Conservation (phyloP, 2,329 filamentous ascomycete species). For the Trichoderma polysporum region DNA sequence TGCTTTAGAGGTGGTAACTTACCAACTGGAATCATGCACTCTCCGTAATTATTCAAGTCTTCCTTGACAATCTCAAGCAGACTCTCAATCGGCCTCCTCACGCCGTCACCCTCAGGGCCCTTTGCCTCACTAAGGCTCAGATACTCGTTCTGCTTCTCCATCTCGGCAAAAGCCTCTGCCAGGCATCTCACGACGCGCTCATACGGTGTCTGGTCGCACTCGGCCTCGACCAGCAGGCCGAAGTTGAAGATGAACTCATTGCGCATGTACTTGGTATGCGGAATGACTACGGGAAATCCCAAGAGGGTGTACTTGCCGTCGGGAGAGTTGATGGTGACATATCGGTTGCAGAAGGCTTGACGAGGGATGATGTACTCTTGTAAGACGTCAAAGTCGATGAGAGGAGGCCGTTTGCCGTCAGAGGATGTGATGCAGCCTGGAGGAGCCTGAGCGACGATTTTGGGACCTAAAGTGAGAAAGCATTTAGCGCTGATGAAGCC, state of each 20-base stretch:
- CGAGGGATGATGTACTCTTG: slow-evolving; percentile 93
- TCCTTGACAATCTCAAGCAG: slow-evolving; percentile 78
- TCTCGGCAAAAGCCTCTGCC: slow-evolving; percentile 78
- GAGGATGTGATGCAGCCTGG: slow-evolving; percentile 58
- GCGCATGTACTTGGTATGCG: slow-evolving; percentile 76
- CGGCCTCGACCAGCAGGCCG: slow-evolving; percentile 71
- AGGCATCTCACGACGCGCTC: slow-evolving; percentile 84
- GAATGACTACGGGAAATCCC: slow-evolving; percentile 85
- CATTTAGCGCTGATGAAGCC: background rate
- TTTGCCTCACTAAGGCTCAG: slow-evolving; percentile 61
- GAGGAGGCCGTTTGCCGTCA: slow-evolving; percentile 48
- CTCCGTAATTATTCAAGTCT: slow-evolving; percentile 93
- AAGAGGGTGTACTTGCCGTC: slow-evolving; percentile 73
- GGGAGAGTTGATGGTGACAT: slow-evolving; percentile 75
- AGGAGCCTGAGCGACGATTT: slow-evolving; percentile 62
- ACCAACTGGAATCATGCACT: slow-evolving; percentile 98
- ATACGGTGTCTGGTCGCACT: slow-evolving; percentile 71
- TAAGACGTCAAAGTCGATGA: slow-evolving; percentile 83
- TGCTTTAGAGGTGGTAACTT: slow-evolving; percentile 33
- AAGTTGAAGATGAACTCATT: slow-evolving; percentile 99
- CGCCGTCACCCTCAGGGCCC: slow-evolving; percentile 37
- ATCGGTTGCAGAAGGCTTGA: slow-evolving; percentile 91
- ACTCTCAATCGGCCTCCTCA: slow-evolving; percentile 72
- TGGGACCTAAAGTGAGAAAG: slow-evolving; percentile 48
- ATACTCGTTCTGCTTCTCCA: slow-evolving; percentile 90